Evolutionary conservation across 345 rosid genomes (phyloP).

Genomic region (Citrus mangshanensis): DNA sequence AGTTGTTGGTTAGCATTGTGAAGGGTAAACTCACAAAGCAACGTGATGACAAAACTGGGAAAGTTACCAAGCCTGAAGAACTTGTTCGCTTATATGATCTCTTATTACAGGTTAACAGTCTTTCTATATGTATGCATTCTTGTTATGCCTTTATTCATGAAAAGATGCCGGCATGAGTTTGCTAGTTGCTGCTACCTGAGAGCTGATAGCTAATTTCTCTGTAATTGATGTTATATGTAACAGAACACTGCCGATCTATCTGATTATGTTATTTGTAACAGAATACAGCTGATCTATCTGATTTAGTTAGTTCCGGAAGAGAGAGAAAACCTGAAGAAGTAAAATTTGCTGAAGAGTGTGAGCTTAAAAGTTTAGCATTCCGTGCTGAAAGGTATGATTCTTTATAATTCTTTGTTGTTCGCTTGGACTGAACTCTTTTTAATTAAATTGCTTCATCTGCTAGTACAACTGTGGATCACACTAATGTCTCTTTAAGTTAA

Average conservation of each 20-base stretch:
- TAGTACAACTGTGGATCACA: not conserved
- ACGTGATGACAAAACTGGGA: conserved; percentile 88
- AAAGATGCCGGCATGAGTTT: conserved; percentile 5
- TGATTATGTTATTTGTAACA: conserved; percentile 57
- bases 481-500: not conserved
- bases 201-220: conserved; percentile 10
- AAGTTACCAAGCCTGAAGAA: conserved; percentile 91
- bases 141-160: conserved; percentile 1
- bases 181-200: not conserved
- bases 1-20: conserved; percentile 79
- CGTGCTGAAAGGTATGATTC: conserved; percentile 79
- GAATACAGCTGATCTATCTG: conserved; percentile 96
- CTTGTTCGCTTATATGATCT: conserved; percentile 96
- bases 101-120: conserved; percentile 66
- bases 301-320: conserved; percentile 95
- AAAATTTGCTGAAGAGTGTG: conserved; percentile 78
- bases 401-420: conserved; percentile 8
- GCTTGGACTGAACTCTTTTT: conserved; percentile 1
- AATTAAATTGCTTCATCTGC: not conserved
- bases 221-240: conserved; percentile 22
- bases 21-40: conserved; percentile 80
- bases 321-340: conserved; percentile 91
- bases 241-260: conserved; percentile 92
- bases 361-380: conserved; percentile 65
- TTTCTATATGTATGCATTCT: conserved; percentile 1